Evolutionary conservation across 169 alveolate species (phyloP), one percentile per base, ranked within the genome.

Genomic region (Cryptosporidium tyzzeri): DNA sequence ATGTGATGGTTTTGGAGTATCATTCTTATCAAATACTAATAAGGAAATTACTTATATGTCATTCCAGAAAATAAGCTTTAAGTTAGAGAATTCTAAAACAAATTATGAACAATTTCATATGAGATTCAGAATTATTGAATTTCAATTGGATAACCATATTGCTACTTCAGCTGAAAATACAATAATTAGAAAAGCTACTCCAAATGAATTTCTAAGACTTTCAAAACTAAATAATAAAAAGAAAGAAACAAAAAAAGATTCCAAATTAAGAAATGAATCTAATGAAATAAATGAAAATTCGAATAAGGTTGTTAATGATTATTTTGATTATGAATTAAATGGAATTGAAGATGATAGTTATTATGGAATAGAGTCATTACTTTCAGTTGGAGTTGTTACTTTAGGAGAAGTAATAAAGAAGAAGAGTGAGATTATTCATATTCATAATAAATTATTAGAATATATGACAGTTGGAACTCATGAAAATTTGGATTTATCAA

Each of bases 1-100:
- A 53, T 55, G 70, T 58, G 86, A 73, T 37, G 86, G 86, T 14
- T 73, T 73, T 21, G 86, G 86, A 16, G 58, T 73, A 3, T 73
- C 86, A 8, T 73, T 73, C 45, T 21, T 73, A 5, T 55, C 86
- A 55, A 73, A 55, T 33, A 55, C 35, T 8, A 73, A 59, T 18
- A 59, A 73, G 23, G 86, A 73, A 41, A 58, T 73, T 31, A 59
- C 71, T 48, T 73, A 73, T 33, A 55, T 73, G 71, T 53, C 86
- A 23, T 73, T 73, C 58, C 86, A 73, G 35, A 73, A 58, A 37
- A 51, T 73, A 21, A 37, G 44, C 37, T 33, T 59, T 35, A 73
- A 37, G 12, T 12, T 73, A 29, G 70, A 55, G 55, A 73, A 59
- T 14, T 73, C 70, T 2, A n/a, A 33, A 14, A 3, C 8, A n/a